Base-by-base conservation (phyloP, 441 rosid species). In the Pelargonium cotyledonis region DNA sequence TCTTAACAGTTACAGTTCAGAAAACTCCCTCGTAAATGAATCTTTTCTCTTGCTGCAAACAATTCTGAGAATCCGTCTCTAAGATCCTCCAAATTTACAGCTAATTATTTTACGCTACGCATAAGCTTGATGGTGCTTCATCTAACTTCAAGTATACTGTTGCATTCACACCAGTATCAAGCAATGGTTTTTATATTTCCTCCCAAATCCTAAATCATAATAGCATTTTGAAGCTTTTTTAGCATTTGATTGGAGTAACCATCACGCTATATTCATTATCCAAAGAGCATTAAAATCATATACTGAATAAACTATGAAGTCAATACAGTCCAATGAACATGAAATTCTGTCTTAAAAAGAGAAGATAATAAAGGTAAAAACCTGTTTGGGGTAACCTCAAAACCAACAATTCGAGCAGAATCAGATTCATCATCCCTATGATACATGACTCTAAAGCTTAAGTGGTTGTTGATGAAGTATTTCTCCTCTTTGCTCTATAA, bases 381-480 rank as follows among this genome's bases (percentile, higher is more conserved):
- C 98, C 98, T 93, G 85, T 81, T 88, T 18, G 97, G 92, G 63
- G 87, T 82, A 78, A 92, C 98, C 81, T 90, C 97, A 82, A 92
- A 92, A 21, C 95, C 96, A 66, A 92, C 98, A 82, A 92, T 92
- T 69, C 98, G 78, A 63, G 95, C 92, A 79, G 95, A 79, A 44
- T 87, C 96, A 43, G 89, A 77, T 73, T 83, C 93, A 74, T 64
- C 78, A 71, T 90, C 98, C 84, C 79, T 85, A 82, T 92, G 98
- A 76, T 79, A 89, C 97, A 83, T 92, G 72, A 92, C 97, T 75
- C 91, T 85, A 75, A 90, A 92, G 81, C 96, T 90, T 82, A 92
- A 82, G 83, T 92, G 98, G 70, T 92, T 92, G 79, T 90, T 81
- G 80, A 92, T 90, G 72, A 92, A 90, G 73, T 92, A 90, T 76